A percentile compares a stretch with the other conserved stretches of the same genome.
Evolutionary conservation across 164 flowering plant genomes (phyloP).

Genomic region (Chimonanthus salicifolius): DNA sequence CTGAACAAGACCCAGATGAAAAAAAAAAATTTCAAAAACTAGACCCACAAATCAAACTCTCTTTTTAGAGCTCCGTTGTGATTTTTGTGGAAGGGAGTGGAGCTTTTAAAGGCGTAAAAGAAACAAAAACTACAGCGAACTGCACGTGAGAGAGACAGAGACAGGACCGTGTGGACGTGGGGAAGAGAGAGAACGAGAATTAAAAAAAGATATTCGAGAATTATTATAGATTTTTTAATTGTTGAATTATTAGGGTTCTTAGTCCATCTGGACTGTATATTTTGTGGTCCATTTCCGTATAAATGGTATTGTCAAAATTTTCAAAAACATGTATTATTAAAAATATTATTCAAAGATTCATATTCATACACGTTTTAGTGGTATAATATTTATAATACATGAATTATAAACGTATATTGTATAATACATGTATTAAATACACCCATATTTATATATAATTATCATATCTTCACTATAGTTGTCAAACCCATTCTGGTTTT

Average conservation of each 20-base stretch:
- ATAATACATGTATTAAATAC: no score
- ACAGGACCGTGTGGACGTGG: not conserved
- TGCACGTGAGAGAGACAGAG: constrained; percentile 33
- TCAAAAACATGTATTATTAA: not conserved
- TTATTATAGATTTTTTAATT: no score
- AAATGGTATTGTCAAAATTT: no score
- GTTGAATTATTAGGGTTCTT: not conserved
- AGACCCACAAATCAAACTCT: constrained; percentile 13
- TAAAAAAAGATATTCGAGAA: not conserved
- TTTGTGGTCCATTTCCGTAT: not conserved
- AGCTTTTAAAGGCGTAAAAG: constrained; percentile 18
- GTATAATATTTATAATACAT: no score
- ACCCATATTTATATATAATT: no score
- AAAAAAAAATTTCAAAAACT: not conserved
- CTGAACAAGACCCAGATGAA: constrained; percentile 9
- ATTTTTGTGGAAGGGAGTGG: not conserved
- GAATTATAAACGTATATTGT: no score
- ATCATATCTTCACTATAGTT: no score
- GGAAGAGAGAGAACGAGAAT: not conserved
- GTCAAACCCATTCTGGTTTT: no score
- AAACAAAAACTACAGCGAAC: constrained; percentile 22
- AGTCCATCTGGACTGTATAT: not conserved
- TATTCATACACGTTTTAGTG: no score
- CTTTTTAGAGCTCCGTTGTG: constrained; percentile 6
- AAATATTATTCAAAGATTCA: no score